Percentiles rank a stretch among this genome's conserved stretches.
phyloP scores from a whole-genome alignment of 2,329 filamentous ascomycete species.

The Neurospora sp. region DNA sequence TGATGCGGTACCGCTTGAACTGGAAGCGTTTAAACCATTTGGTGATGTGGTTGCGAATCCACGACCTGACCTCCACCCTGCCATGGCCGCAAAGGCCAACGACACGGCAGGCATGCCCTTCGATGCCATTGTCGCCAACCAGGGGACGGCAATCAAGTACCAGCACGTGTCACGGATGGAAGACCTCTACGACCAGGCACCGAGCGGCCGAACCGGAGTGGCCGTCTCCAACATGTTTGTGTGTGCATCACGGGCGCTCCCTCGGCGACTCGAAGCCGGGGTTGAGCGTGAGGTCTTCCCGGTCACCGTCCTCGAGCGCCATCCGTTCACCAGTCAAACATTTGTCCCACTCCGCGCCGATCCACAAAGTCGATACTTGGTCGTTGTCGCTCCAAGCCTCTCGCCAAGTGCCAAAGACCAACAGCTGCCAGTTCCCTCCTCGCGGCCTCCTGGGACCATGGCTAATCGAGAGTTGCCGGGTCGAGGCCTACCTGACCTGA shows the following conservation, averaged over 20 bases:
- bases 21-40: constrained; percentile 62
- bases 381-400: constrained; percentile 78
- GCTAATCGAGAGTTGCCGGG: constrained; percentile 39
- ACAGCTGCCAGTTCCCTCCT: constrained; percentile 29
- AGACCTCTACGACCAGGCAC: constrained; percentile 59
- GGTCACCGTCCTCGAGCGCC: constrained; percentile 71
- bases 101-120: constrained; percentile 24
- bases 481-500: constrained; percentile 61
- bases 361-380: constrained; percentile 51
- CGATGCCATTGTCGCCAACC: constrained; percentile 59
- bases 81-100: constrained; percentile 12
- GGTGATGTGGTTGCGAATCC: constrained; percentile 77
- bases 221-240: constrained; percentile 83
- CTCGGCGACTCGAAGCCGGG: constrained; percentile 4
- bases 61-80: constrained; percentile 43
- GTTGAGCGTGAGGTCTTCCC: constrained; percentile 39
- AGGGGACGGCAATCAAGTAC: constrained; percentile 83
- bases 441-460: constrained; percentile 19
- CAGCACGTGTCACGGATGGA: constrained; percentile 63
- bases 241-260: constrained; percentile 56
- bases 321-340: constrained; percentile 90
- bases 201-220: constrained; percentile 44
- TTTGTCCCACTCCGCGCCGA: constrained; percentile 65
- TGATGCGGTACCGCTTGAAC: constrained; percentile 55
- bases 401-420: constrained; percentile 29